These are phyloP conservation scores for Sporothrix euskadiensis DNA, from an alignment of 2,329 filamentous ascomycete genomes.

Conservation along the genomic window DNA sequence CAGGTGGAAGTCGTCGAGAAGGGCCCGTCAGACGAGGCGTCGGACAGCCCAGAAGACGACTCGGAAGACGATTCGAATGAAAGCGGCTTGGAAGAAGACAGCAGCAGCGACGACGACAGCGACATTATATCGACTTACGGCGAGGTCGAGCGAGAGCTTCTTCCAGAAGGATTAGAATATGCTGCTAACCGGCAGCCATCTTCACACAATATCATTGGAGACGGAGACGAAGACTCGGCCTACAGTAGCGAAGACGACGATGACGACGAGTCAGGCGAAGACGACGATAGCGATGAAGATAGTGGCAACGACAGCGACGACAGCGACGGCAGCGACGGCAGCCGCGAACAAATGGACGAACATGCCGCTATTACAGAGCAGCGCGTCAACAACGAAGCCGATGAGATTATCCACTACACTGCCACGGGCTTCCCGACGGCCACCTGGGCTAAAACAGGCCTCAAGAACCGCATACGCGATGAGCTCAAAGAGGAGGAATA, in stretches of 20 bases:
- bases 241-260: neutral
- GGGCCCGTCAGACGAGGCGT: neutral
- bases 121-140: slow-evolving; percentile 9
- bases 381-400: slow-evolving; percentile 39
- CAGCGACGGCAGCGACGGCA: slow-evolving; percentile 27
- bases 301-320: slow-evolving; percentile 20
- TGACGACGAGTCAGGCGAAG: slow-evolving; percentile 5
- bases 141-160: slow-evolving; percentile 1
- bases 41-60: neutral
- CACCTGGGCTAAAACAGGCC: slow-evolving; percentile 28
- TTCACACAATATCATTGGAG: neutral
- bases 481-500: slow-evolving; percentile 48
- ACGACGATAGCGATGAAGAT: slow-evolving; percentile 24
- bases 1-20: neutral
- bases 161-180: neutral
- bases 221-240: neutral
- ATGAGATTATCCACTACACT: slow-evolving; percentile 48
- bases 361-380: neutral
- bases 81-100: neutral
- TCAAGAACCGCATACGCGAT: slow-evolving; percentile 44
- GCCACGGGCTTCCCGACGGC: slow-evolving; percentile 46
- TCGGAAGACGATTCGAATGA: neutral
- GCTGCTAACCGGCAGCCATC: neutral
- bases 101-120: slow-evolving; percentile 1
- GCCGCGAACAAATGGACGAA: neutral